These are phyloP conservation scores for Dioszegia crocea DNA, from an alignment of 768 basidiomycete genomes.

Conservation along the genomic window DNA sequence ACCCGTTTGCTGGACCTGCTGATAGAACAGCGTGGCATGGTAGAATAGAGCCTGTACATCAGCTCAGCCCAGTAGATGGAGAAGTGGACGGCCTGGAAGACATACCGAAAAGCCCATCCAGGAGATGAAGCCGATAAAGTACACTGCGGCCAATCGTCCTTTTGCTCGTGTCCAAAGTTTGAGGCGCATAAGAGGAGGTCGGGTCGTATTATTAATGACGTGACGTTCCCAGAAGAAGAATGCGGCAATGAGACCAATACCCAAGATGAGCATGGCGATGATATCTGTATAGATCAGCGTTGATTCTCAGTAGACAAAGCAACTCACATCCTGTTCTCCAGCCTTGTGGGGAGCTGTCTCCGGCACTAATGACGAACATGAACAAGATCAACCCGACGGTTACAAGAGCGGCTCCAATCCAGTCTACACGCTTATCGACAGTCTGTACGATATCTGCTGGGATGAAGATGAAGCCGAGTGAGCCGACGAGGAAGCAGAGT, in stretches of 20 bases:
- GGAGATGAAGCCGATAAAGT: constrained; percentile 34
- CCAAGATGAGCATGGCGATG: constrained; percentile 63
- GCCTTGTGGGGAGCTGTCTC: constrained; percentile 58
- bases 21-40: constrained; percentile 35
- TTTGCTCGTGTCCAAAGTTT: constrained; percentile 44
- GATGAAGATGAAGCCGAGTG: constrained; percentile 61
- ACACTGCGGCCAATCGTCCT: constrained; percentile 37
- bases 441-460: constrained; percentile 56
- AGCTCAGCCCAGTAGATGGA: constrained; percentile 1
- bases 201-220: constrained; percentile 53
- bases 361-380: constrained; percentile 69
- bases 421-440: constrained; percentile 58
- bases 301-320: background rate
- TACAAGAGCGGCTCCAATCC: constrained; percentile 66
- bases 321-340: constrained; percentile 63
- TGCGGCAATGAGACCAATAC: constrained; percentile 56
- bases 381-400: constrained; percentile 67
- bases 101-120: constrained; percentile 42
- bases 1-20: constrained; percentile 17
- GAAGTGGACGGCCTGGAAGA: background rate
- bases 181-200: constrained; percentile 44
- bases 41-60: constrained; percentile 23
- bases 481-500: constrained; percentile 56
- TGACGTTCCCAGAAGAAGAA: constrained; percentile 68
- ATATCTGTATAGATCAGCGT: constrained; percentile 55